Evolutionary conservation across 208 protist species (phyloP), one percentile per base, ranked within the genome.

Genomic region (Acanthamoeba quina): DNA sequence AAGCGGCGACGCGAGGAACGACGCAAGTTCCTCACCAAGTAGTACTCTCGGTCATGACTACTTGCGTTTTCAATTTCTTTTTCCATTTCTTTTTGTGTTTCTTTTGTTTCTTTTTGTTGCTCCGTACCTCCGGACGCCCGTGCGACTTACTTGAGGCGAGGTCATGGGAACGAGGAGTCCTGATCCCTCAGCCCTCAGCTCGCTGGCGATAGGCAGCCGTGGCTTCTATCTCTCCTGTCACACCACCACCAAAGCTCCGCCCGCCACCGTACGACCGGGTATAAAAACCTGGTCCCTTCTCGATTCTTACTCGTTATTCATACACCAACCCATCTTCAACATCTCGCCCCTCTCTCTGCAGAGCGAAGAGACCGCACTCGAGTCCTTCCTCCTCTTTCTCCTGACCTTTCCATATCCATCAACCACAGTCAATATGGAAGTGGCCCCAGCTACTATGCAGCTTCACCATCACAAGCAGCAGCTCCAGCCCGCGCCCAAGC

Each of bases 21-120:
- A 44, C 85, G 56, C 44, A 91, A 91, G 78, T 86, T n/a, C 21
- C 78, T 86, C 78, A 86, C 78, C 49, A 86, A 86, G 62, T 86
- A 62, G 47, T 24, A 5, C 3, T 0, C 3, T 0, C 3, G 56
- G 0, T 2, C 1, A 21, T 1, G 54, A 60, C 41, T 4, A 11
- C 3, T 11, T 47, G 3, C 44, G 10, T 47, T 58, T 58, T 0
- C 11, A 6, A 15, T 24, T 58, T 58, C 19, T 58, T 58, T 24
- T 58, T 17, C 0, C 0, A 21, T 58, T 58, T 15, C 19, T 24
- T 58, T 34, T 34, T 34, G 31, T 34, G 31, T 34, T 34, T 34
- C 31, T 34, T 34, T 34, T 34, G 31, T 58, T 58, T 58, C 17
- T 21, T 58, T 13, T 21, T 58, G 44, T 7, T 47, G 4, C 44